phyloP scores from a whole-genome alignment of 345 rosid species.

The Eucalyptus shirleyi region DNA sequence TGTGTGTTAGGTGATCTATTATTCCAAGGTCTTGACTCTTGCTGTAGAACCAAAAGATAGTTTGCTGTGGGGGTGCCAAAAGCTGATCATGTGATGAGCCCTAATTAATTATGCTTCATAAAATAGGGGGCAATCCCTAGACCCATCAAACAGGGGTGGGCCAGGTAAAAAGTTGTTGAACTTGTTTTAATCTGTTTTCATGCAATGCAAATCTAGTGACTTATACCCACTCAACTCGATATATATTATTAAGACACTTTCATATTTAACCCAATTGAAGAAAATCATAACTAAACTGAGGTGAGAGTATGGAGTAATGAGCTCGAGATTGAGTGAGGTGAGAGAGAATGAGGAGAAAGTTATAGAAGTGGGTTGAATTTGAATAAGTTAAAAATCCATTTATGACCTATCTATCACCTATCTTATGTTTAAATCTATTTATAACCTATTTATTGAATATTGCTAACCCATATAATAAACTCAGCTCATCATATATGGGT shows the following conservation, averaged over 20 bases:
- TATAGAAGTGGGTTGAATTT: no score
- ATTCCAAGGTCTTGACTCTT: background rate
- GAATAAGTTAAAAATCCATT: background rate
- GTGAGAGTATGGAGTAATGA: background rate
- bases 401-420: background rate
- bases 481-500: background rate
- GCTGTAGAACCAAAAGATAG: background rate
- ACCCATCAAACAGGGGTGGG: background rate
- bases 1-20: background rate
- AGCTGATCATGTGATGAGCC: background rate
- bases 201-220: background rate
- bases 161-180: no score
- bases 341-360: background rate
- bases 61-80: background rate
- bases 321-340: background rate
- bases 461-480: background rate
- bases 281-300: background rate
- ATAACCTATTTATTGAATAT: background rate
- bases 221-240: no score
- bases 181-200: fast-evolving
- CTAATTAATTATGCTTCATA: background rate
- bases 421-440: background rate
- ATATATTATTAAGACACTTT: no score
- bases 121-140: background rate
- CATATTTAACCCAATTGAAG: background rate